Conservation (phyloP, 2,329 filamentous ascomycete genomes). For the Ophiosphaerella herpotricha region DNA sequence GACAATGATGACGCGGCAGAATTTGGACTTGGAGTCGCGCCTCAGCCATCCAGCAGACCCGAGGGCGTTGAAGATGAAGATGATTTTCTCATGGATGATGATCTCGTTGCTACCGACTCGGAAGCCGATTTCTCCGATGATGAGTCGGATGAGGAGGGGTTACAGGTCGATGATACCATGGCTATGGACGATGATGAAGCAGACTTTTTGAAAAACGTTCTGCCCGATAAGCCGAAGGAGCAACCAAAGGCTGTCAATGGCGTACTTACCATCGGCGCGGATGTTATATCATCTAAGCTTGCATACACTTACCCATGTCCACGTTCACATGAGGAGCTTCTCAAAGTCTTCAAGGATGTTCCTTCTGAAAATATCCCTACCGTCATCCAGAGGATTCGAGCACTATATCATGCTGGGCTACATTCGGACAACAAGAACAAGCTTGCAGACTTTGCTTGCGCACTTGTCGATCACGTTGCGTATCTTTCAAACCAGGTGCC, state of each 20-base stretch:
- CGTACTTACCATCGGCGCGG: slow-evolving; percentile 49
- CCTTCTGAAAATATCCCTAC: slow-evolving; percentile 70
- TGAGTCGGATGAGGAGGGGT: slow-evolving; percentile 35
- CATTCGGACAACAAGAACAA: slow-evolving; percentile 83
- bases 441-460: slow-evolving; percentile 69
- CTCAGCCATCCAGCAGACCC: slow-evolving; percentile 48
- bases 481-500: slow-evolving; percentile 59
- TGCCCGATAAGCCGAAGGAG: slow-evolving; percentile 34
- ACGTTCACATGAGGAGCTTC: slow-evolving; percentile 73
- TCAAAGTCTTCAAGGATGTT: slow-evolving; percentile 66
- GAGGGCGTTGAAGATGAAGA: slow-evolving; percentile 80
- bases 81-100: slow-evolving; percentile 88
- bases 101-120: slow-evolving; percentile 82
- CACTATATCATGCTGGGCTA: slow-evolving; percentile 88
- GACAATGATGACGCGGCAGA: slow-evolving; percentile 61
- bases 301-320: slow-evolving; percentile 89
- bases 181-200: slow-evolving; percentile 54
- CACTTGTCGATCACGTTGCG: slow-evolving; percentile 69
- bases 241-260: slow-evolving; percentile 44
- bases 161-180: slow-evolving; percentile 43
- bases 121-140: slow-evolving; percentile 47
- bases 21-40: slow-evolving; percentile 66
- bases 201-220: slow-evolving; percentile 53
- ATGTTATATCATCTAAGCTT: slow-evolving; percentile 56
- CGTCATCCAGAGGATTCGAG: slow-evolving; percentile 86